These are phyloP conservation scores for Mycena rebaudengoi DNA, from an alignment of 768 basidiomycete species.

Conservation along the genomic window DNA sequence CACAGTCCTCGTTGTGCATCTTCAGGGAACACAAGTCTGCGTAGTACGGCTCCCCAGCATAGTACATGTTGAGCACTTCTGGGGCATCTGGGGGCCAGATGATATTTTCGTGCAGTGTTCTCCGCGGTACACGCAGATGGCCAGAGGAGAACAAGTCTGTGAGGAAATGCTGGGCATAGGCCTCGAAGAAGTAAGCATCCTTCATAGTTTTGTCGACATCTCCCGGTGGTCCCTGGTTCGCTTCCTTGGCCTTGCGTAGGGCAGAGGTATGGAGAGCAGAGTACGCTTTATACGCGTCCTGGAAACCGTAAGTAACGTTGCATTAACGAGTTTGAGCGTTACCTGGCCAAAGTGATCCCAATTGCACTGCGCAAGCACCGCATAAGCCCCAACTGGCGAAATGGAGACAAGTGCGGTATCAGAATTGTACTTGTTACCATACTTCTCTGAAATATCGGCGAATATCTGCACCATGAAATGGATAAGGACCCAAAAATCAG, in stretches of 20 bases:
- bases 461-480: too few relatives aligned
- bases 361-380: neutral
- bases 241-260: neutral
- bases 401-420: neutral
- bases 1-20: conserved; percentile 8
- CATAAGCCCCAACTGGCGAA: neutral
- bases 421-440: neutral
- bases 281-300: neutral
- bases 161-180: conserved; percentile 2
- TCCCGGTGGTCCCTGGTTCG: neutral
- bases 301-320: neutral
- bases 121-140: conserved; percentile 2
- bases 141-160: conserved; percentile 4
- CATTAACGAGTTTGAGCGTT: too few relatives aligned
- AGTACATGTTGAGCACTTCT: neutral
- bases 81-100: neutral
- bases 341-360: conserved; percentile 13
- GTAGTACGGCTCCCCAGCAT: neutral
- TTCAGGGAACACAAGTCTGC: neutral
- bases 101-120: neutral
- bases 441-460: neutral
- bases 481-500: neutral
- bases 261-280: neutral
- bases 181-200: neutral
- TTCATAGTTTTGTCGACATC: neutral